Evolutionary conservation across 2,329 filamentous ascomycete species (phyloP).

Genomic region (Cercospora brassicicola): DNA sequence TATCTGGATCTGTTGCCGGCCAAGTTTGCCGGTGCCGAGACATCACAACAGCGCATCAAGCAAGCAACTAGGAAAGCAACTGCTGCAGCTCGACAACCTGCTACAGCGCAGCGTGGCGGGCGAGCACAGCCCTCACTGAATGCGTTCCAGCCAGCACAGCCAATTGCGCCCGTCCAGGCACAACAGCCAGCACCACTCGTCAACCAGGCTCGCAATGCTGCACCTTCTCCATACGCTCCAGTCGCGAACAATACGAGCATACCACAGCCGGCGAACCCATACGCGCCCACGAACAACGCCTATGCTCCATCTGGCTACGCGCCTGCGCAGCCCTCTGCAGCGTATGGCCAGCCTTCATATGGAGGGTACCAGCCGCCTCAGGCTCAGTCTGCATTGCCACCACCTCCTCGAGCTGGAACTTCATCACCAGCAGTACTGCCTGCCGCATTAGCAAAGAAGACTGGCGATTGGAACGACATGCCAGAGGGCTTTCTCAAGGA

Average conservation of each 20-base stretch:
- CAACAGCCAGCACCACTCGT: slow-evolving; percentile 46
- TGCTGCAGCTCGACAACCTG: slow-evolving; percentile 38
- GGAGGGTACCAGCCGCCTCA: slow-evolving; percentile 48
- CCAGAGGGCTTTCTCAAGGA: slow-evolving; percentile 74
- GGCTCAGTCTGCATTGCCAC: slow-evolving; percentile 51
- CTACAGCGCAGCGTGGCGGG: slow-evolving; percentile 35
- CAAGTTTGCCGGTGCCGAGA: slow-evolving; percentile 81
- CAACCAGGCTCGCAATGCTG: slow-evolving; percentile 37
- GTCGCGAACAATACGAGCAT: slow-evolving; percentile 17
- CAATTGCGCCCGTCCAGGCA: slow-evolving; percentile 19
- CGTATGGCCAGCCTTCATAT: slow-evolving; percentile 42
- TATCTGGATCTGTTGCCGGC: slow-evolving; percentile 85
- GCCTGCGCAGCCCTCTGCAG: slow-evolving; percentile 49
- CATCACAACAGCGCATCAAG: slow-evolving; percentile 80
- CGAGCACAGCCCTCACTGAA: slow-evolving; percentile 24
- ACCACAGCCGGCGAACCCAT: slow-evolving; percentile 48
- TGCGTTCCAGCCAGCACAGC: slow-evolving; percentile 44
- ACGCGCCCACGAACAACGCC: slow-evolving; percentile 41
- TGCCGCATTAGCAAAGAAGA: slow-evolving; percentile 68
- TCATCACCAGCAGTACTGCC: slow-evolving; percentile 66
- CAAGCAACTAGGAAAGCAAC: slow-evolving; percentile 66
- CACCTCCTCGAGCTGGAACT: slow-evolving; percentile 65
- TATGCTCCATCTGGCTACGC: slow-evolving; percentile 39
- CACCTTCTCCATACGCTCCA: slow-evolving; percentile 45
- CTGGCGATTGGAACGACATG: slow-evolving; percentile 90